Base-by-base conservation (phyloP, 208 protist species). In the Acanthamoeba royreba region DNA sequence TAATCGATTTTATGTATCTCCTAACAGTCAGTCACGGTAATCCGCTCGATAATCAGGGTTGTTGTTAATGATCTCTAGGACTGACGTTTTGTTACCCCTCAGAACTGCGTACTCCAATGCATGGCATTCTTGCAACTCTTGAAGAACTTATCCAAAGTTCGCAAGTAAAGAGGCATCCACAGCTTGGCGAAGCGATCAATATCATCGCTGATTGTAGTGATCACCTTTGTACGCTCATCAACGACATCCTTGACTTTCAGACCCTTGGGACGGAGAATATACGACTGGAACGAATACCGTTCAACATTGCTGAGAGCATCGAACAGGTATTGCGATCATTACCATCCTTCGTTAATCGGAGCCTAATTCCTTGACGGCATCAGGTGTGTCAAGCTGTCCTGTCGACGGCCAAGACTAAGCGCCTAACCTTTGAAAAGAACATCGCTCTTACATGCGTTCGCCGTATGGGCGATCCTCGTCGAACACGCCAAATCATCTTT, bases 191-290 rank as follows among this genome's bases (percentile, higher is more conserved):
- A 0, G n/a, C 35, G 9, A 3, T 77, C 31, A 22, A 11, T 28
- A 35, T 53, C 17, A 74, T 77, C 15, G 13, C 86, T 17, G 86
- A 92, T 55, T 92, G 86, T 43, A 35, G 31, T 2, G 61, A 92
- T 9, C 86, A 92, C 58, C 61, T 92, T 4, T 77, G n/a, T 55
- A 28, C 58, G 11, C 22, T 92, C 22, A 47, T 92, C 22, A 92
- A 11, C 33, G 86, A 92, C 86, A 92, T 92, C 22, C 46, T 92
- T 17, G 86, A 92, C 86, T 92, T 92, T n/a, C 13, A 66, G 31
- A 66, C 19, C 25, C 17, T 81, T 17, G 69, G 28, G 33, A 40
- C 22, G 15, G 69, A n/a, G 17, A n/a, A 81, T 22, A n/a, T 81
- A n/a, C 15, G 17, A 19, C 28, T 81, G 17, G 69, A 81, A n/a